Base-by-base conservation (phyloP, 768 basidiomycete species). In the Hygrophoropsis aurantiaca region DNA sequence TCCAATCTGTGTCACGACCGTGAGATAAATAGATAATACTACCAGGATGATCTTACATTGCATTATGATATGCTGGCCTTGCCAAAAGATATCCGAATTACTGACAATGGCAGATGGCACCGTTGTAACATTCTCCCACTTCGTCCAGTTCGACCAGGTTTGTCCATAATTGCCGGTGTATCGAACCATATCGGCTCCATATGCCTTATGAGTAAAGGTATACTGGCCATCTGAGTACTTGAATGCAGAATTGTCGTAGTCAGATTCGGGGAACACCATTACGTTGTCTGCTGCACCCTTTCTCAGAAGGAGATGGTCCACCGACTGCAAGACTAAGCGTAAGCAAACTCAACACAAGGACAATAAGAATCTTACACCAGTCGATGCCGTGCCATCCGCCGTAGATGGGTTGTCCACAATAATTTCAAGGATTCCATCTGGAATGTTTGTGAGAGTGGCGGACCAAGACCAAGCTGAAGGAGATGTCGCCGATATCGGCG, bases 121-220 rank as follows among this genome's bases (percentile, higher is more conserved):
- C 1, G 69, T 74, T 1, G 88, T 85, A 16, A 72, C 77, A 45
- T 83, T 78, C 67, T 94, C 88, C 84, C 87, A 95, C 42, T 72
- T 71, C 19, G 69, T 68, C 94, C 94, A 95, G 16, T 75, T 63
- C 5, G 88, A 77, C 92, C 93, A 95, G 54, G 79, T 87, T 61
- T 79, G 75, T 8, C 90, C 92, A 58, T 87, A 95, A 70, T 94
- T 85, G 71, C 82, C 81, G 11, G 90, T 85, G 65, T 92, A 94
- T 37, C 94, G 79, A 72, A 91, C 85, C 73, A 70, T 81, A 52
- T 95, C 92, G 15, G 94, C 93, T 39, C 94, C 94, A 45, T 78
- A 77, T 4, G 94, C 93, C 37, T 77, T 79, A 68, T 97, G 94
- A 0, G 80, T 80, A 65, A 92, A 90, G 5, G 75, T 79, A 64